phyloP scores from a whole-genome alignment of 2,329 filamentous ascomycete genomes.

The Torrubiella hemipterigena region DNA sequence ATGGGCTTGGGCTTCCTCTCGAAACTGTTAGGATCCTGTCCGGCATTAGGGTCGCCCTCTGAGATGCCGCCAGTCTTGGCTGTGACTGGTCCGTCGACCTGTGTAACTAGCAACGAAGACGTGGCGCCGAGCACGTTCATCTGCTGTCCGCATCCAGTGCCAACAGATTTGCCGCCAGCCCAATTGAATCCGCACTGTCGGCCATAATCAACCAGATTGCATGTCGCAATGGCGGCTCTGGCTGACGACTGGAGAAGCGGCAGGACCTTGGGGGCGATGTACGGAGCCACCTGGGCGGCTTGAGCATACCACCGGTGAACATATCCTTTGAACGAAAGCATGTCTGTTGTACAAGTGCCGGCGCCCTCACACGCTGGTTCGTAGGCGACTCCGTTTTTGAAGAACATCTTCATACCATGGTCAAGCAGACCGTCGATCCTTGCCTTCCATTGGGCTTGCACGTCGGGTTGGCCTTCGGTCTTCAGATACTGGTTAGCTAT shows the following conservation, averaged over 20 bases:
- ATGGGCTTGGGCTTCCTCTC: conserved; percentile 20
- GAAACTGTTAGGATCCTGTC: conserved; percentile 22
- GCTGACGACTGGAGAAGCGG: conserved; percentile 40
- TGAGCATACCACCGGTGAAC: conserved; percentile 44
- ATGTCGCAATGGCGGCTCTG: conserved; percentile 40
- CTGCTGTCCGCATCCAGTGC: conserved; percentile 45
- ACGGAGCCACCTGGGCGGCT: conserved; percentile 41
- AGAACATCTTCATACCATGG: conserved; percentile 32
- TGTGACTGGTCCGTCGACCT: conserved; percentile 28
- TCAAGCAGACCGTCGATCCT: conserved; percentile 30
- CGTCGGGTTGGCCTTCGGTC: conserved; percentile 28
- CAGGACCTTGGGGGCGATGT: conserved; percentile 34
- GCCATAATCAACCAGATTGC: conserved; percentile 34
- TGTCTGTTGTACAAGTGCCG: conserved; percentile 48
- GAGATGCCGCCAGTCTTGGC: conserved; percentile 39
- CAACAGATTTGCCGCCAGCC: conserved; percentile 29
- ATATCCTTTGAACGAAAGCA: conserved; percentile 51
- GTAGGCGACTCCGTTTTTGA: conserved; percentile 42
- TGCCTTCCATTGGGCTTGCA: conserved; percentile 40
- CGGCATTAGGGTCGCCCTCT: conserved; percentile 29
- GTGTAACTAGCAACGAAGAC: conserved; percentile 34
- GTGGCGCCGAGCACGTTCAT: conserved; percentile 47
- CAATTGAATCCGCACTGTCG: conserved; percentile 44
- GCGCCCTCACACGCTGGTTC: conserved; percentile 49
- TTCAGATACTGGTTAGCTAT: too few relatives aligned